Base-by-base conservation (phyloP, 352 stramenopile genomes). In the Phytophthora litchii region DNA sequence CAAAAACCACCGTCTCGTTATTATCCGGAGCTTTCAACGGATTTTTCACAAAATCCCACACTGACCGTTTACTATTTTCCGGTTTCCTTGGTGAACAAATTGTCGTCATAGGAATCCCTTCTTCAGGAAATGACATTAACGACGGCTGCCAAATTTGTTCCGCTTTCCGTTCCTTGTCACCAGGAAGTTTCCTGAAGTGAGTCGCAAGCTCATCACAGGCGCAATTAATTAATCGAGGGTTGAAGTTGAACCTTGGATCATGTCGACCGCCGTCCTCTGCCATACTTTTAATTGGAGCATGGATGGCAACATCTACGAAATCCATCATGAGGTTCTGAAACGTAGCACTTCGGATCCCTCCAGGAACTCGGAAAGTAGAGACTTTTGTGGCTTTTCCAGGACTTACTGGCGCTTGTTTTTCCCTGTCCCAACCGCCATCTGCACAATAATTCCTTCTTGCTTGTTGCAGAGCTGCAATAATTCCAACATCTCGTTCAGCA, bases 301-400 rank as follows among this genome's bases (percentile, higher is more conserved):
- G 35, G 31, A 78, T 67, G 20, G 60, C 20, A 0, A 71, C 73
- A 14, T 20, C 35, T 1, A 55, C 43, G 10, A 92, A 53, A 48
- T 92, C 78, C 12, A 91, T 35, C 49, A 66, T 72, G 1, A 92
- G 47, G 25, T 86, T 76, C 21, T 70, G 46, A 44, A 86, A 80
- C 1, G 74, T 64, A 1, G 72, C 61, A n/a, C 60, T 62, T 0
- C 44, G 32, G 35, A 87, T 60, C 0, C 64, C 67, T 8, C 66
- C 77, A 3, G 16, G 29, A 8, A 64, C 69, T 11, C 59, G 20
- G 43, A 71, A 80, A n/a, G 62, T 65, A 0, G 70, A 74, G 8
- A 82, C 55, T 44, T 70, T 67, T 0, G 76, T 79, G 3, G 65
- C 70, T 13, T 68, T 47, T 0, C 52, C 21, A 13, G 29, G 16